A percentile compares a stretch with the other conserved stretches of the same genome.
Evolutionary conservation across 2,329 filamentous ascomycete species (phyloP).

Genomic region (Teratosphaeria destructans): DNA sequence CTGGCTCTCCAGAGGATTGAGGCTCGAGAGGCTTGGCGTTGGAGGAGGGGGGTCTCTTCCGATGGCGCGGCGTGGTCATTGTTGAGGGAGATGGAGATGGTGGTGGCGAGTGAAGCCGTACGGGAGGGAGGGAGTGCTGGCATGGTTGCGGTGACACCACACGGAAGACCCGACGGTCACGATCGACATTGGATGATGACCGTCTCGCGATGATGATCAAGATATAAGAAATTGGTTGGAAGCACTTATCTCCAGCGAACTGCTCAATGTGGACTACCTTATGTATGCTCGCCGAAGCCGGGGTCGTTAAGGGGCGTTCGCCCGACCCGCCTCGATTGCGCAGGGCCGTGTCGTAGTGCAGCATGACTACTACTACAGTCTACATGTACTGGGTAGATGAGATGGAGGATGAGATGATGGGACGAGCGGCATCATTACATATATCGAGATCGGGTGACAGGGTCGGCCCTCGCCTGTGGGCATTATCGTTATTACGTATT

Average conservation of each 20-base stretch:
- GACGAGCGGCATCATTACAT: too few relatives aligned
- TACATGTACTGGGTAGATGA: too few relatives aligned
- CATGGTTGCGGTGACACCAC: not conserved
- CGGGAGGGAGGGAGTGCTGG: not conserved
- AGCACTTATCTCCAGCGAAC: not conserved
- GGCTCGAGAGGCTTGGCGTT: constrained; percentile 2
- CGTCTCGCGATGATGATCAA: not conserved
- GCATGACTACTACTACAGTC: not conserved
- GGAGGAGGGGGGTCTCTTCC: constrained; percentile 9
- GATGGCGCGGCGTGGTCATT: constrained; percentile 1
- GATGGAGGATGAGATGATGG: too few relatives aligned
- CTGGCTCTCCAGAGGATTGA: constrained; percentile 14
- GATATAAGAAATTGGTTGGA: not conserved
- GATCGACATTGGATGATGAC: not conserved
- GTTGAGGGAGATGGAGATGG: not conserved
- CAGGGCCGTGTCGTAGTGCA: not conserved
- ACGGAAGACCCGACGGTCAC: too few relatives aligned
- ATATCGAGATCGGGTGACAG: too few relatives aligned
- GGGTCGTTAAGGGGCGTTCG: not conserved
- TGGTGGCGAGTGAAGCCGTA: constrained; percentile 4
- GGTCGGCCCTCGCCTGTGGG: not conserved
- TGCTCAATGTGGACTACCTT: not conserved
- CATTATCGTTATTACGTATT: not conserved
- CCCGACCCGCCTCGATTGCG: not conserved
- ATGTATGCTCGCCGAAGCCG: not conserved